Percentiles rank a stretch among this genome's conserved stretches.
These are phyloP conservation scores for Amaranthus cruentus DNA, from an alignment of 148 eudicot species.

Conservation along the genomic window DNA sequence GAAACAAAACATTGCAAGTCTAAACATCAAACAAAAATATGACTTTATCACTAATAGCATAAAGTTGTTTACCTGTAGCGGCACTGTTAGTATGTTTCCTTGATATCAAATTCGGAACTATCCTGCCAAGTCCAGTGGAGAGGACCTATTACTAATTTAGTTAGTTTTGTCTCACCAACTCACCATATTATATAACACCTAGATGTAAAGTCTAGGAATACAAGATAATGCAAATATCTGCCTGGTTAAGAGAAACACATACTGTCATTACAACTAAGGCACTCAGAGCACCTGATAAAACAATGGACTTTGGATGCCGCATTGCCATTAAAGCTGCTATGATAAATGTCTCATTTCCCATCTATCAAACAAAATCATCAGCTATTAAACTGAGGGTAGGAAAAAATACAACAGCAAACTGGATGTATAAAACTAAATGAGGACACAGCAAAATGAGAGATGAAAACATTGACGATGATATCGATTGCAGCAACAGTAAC, in stretches of 20 bases:
- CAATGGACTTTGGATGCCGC: conserved; percentile 96
- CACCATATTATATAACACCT: background rate
- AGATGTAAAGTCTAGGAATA: background rate
- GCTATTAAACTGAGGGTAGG: conserved; percentile 21
- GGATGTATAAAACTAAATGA: conserved; percentile 2
- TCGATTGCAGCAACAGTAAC: too few species aligned
- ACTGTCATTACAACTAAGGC: conserved; percentile 98
- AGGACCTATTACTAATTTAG: conserved; percentile 41
- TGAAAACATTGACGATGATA: background rate
- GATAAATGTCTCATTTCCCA: conserved; percentile 97
- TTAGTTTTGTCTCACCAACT: background rate
- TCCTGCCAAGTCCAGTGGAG: conserved; percentile 91
- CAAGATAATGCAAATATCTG: background rate
- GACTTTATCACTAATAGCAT: background rate
- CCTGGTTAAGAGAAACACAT: conserved; percentile 26
- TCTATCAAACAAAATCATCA: conserved; percentile 47
- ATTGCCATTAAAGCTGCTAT: conserved; percentile 99
- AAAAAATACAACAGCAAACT: conserved; percentile 1
- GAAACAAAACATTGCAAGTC: too few species aligned
- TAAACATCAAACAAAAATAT: too few species aligned
- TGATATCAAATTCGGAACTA: conserved; percentile 87
- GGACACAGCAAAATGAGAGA: background rate
- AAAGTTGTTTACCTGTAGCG: conserved; percentile 61
- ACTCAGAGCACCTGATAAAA: conserved; percentile 90
- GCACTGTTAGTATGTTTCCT: conserved; percentile 95